Evolutionary conservation across 169 alveolate species (phyloP), one percentile per base, ranked within the genome.

Genomic region (Plasmodium relictum): DNA sequence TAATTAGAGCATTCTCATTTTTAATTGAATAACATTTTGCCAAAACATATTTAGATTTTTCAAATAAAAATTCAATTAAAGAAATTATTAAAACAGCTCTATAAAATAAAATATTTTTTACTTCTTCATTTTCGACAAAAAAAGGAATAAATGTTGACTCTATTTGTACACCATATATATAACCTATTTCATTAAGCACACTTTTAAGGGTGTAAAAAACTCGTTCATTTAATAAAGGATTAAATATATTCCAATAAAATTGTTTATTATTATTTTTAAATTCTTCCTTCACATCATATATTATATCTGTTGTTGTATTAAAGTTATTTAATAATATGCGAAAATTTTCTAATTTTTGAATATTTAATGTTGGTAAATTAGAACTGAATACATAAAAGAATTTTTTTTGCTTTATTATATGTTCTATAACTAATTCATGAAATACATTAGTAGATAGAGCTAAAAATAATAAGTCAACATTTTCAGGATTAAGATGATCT

Each of bases 141-240:
- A 65, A 80, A 8, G 90, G 90, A 26, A 80, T 80, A 52, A 66
- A 80, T 18, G 90, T 80, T 7, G 73, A 80, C n/a, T 80, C 90
- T 6, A 65, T 48, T 20, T 80, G 90, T 66, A 68, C 90, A 3
- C 71, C 78, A 68, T 65, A 44, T 37, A 68, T 66, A 16, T 80
- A n/a, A 1, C 90, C 90, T 66, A 80, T 65, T 26, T 80, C 90
- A 24, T 66, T 54, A 3, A 80, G 48, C 16, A 41, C 20, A 50
- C 31, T 66, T 66, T 80, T 80, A 6, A 80, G 72, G 8, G 22
- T 80, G n/a, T 80, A 41, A 80, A 80, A 80, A 31, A 80, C 90
- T 5, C 83, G 78, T 44, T 68, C 83, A 66, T 65, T 80, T 8
- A 70, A 39, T 66, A 80, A 52, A 22, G 83, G 83, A 45, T 80